Evolutionary conservation across 106 monocot species (phyloP), one percentile per base, ranked within the genome.

Genomic region (Dioscorea dumetorum): DNA sequence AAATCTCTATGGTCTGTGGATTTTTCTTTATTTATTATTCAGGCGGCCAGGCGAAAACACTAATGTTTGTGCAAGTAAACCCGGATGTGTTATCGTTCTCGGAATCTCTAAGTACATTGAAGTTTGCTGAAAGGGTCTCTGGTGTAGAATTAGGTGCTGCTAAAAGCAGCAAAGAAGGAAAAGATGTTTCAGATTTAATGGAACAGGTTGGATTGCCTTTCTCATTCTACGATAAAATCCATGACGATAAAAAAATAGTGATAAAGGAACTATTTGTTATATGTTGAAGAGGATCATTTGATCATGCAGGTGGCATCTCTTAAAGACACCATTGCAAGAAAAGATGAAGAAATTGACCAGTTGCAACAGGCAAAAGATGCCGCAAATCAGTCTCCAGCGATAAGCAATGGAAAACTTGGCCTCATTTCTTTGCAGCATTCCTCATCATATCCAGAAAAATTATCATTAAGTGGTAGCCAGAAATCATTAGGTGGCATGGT

Each of bases 51-150:
- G 93, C 86, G 48, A 93, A 93, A 66, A 81, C 83, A 33, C 79
- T 93, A 23, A 89, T 92, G 92, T 83, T 89, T 71, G 89, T 86
- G 52, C 86, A 93, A 56, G 78, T 89, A 68, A 89, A 86, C 72
- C 93, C 88, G 71, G 86, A 93, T 69, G 74, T 33, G 21, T 72
- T 70, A 13, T 88, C 89, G 41, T 89, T 85, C 66, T 81, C 73
- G 21, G 88, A 93, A 64, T 86, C 81, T 48, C 20, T 80, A 67
- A 93, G 89, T 65, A 86, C 93, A 0, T 72, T 93, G 33, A 93
- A 93, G 57, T 89, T 93, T 81, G 93, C 93, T 57, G 83, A 93
- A 75, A 78, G 93, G 31, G 93, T 87, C 53, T 84, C 89, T 59
- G 81, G 84, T 48, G 84, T 93, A 7, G 93, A 93, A 64, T 70